Conservation (phyloP, 495 filamentous ascomycete species). For the Bryoglossum gracile region DNA sequence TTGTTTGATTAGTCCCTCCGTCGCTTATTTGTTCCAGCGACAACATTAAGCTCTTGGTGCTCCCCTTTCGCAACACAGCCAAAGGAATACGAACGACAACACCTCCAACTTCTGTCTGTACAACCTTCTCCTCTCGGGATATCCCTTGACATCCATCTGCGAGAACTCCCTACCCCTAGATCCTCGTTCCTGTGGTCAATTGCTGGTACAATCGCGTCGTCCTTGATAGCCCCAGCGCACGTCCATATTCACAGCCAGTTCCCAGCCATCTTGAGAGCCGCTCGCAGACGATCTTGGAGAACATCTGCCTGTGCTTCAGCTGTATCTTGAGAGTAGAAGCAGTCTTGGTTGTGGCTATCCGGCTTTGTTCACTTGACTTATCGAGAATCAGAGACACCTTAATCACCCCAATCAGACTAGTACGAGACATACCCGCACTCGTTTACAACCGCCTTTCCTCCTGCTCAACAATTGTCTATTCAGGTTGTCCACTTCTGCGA, state of each 20-base stretch:
- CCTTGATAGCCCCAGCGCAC: slow-evolving; percentile 1
- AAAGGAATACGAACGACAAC: slow-evolving; percentile 1
- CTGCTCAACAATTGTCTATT: neutral
- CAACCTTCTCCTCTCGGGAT: neutral
- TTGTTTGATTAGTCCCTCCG: neutral
- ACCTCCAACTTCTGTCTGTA: neutral
- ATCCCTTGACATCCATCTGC: neutral
- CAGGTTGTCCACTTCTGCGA: too few relatives aligned
- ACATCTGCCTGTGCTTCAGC: slow-evolving; percentile 7
- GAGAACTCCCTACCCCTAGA: neutral
- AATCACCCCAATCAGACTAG: slow-evolving; percentile 16
- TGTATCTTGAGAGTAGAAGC: neutral
- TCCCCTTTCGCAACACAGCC: slow-evolving; percentile 10
- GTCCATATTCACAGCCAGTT: slow-evolving; percentile 4
- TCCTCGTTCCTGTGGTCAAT: neutral
- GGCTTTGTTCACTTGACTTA: neutral
- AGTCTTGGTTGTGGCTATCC: neutral
- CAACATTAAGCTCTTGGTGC: slow-evolving; percentile 7
- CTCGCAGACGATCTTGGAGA: slow-evolving; percentile 1
- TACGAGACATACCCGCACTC: slow-evolving; percentile 6
- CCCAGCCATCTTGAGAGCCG: slow-evolving; percentile 9
- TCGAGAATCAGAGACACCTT: slow-evolving; percentile 4
- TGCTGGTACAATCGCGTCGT: slow-evolving; percentile 6
- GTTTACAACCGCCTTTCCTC: slow-evolving; percentile 6
- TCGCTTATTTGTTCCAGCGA: slow-evolving; percentile 8